A percentile compares a stretch with the other conserved stretches of the same genome.
Evolutionary conservation across 192 early-diverging fungal species (phyloP).

Genomic region (Coemansia sp.): DNA sequence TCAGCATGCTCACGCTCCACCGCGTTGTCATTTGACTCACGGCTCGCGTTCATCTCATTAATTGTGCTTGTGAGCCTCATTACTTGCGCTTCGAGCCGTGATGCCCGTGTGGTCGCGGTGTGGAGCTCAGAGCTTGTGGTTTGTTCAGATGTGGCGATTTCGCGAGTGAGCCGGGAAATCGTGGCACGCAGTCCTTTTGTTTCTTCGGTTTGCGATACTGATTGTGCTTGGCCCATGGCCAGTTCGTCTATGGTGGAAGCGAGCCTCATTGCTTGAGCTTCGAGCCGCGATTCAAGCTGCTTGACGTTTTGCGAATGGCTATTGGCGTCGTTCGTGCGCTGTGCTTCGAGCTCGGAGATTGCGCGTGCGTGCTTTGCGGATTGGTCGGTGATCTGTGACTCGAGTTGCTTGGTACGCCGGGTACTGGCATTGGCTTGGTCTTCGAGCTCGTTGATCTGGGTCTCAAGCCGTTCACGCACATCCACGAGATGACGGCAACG

Average conservation of each 20-base stretch:
- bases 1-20: conserved; percentile 9
- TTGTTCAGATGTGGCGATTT: conserved; percentile 26
- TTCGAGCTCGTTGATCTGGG: conserved; percentile 14
- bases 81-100: conserved; percentile 13
- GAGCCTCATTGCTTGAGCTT: no score
- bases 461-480: conserved; percentile 12
- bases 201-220: conserved; percentile 37
- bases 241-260: no score
- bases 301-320: background rate
- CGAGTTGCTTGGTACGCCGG: conserved; percentile 12
- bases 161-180: background rate
- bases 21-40: no score
- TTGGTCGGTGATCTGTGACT: conserved; percentile 9
- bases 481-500: conserved; percentile 29
- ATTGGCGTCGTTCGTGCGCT: conserved; percentile 16
- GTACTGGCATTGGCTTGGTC: background rate
- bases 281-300: no score
- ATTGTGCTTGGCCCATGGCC: conserved; percentile 17
- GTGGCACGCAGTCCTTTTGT: conserved; percentile 20
- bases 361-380: conserved; percentile 21
- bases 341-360: conserved; percentile 11
- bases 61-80: no score
- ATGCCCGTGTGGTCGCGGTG: no score
- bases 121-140: conserved; percentile 20
- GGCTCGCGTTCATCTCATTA: no score